These are phyloP conservation scores for Cladorrhinum samala DNA, from an alignment of 495 filamentous ascomycete species.

Conservation along the genomic window DNA sequence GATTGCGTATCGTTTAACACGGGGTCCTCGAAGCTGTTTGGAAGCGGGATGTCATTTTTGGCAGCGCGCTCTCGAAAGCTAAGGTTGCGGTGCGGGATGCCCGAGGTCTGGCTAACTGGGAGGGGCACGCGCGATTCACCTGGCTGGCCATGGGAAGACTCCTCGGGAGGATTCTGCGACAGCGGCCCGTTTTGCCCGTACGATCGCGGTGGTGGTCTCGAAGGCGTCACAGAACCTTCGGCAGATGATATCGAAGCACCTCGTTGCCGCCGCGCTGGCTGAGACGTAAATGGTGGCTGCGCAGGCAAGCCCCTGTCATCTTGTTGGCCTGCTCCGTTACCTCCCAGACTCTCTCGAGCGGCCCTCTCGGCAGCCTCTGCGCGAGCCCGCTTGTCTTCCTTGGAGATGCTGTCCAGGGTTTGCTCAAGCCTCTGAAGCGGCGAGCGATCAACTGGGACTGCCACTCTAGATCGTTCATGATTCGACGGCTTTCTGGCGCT, in stretches of 20 bases:
- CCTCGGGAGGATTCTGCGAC: constrained; percentile 33
- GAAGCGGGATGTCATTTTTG: constrained; percentile 28
- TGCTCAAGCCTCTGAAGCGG: constrained; percentile 88
- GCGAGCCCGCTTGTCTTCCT: constrained; percentile 80
- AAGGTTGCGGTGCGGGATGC: constrained; percentile 40
- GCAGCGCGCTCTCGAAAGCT: constrained; percentile 46
- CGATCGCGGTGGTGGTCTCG: constrained; percentile 10
- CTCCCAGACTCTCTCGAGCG: constrained; percentile 43
- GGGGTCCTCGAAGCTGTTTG: constrained; percentile 21
- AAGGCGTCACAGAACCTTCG: constrained; percentile 17
- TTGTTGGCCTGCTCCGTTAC: constrained; percentile 4
- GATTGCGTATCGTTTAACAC: constrained; percentile 20
- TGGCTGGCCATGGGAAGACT: constrained; percentile 26
- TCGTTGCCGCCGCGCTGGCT: constrained; percentile 20
- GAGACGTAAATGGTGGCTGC: constrained; percentile 1
- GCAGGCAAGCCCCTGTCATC: constrained; percentile 9
- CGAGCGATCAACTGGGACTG: constrained; percentile 66
- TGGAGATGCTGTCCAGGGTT: constrained; percentile 80
- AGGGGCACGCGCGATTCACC: constrained; percentile 26
- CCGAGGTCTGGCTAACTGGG: constrained; percentile 18
- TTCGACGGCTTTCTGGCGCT: constrained; percentile 21
- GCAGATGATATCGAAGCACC: constrained; percentile 7
- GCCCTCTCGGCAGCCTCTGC: constrained; percentile 66
- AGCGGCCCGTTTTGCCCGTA: constrained; percentile 24
- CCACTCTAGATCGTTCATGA: constrained; percentile 40